These are phyloP conservation scores for Mortierella sp. DNA, from an alignment of 371 early-diverging fungal genomes.

Conservation along the genomic window DNA sequence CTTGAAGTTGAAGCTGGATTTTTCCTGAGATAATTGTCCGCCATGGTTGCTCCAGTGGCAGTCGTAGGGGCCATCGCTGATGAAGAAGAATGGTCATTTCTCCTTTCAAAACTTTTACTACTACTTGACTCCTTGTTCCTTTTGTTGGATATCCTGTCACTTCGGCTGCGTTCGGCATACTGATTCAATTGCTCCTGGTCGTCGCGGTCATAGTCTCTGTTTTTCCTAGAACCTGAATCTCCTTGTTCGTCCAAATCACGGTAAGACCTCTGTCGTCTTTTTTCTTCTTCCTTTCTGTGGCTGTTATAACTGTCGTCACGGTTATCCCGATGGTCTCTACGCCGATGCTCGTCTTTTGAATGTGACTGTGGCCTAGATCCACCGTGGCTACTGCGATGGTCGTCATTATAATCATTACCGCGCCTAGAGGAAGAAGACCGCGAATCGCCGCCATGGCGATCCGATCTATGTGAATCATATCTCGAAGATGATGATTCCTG, in stretches of 20 bases:
- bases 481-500: neutral
- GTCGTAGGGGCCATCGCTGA: conserved; percentile 19
- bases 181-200: neutral
- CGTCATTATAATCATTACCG: neutral
- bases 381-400: neutral
- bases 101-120: neutral
- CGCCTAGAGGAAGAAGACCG: neutral
- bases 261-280: neutral
- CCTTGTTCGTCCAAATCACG: neutral
- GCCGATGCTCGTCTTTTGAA: neutral
- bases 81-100: neutral
- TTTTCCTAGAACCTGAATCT: neutral
- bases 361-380: neutral
- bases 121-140: neutral
- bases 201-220: neutral
- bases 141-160: neutral
- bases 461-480: neutral
- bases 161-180: neutral
- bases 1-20: neutral
- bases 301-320: conserved; percentile 1
- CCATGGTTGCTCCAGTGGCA: conserved; percentile 17
- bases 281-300: neutral
- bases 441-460: neutral
- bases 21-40: neutral
- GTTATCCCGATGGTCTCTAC: neutral